A percentile compares a stretch with the other conserved stretches of the same genome.
These are phyloP conservation scores for Antarctomyces pellizariae DNA, from an alignment of 495 filamentous ascomycete genomes.

Conservation along the genomic window DNA sequence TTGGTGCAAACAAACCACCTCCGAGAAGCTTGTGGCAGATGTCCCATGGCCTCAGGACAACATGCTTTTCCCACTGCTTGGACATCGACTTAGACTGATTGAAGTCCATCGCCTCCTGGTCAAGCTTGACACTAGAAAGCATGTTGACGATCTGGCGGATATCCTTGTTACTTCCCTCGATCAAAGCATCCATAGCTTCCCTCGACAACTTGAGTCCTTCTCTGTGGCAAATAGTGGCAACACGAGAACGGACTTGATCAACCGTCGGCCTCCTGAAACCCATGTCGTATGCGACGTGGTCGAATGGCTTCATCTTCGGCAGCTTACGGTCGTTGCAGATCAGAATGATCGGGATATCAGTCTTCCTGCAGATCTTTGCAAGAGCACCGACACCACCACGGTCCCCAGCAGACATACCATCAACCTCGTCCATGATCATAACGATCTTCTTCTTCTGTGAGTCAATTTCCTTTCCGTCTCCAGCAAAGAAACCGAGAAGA, in stretches of 20 bases:
- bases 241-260: constrained; percentile 67
- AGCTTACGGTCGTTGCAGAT: constrained; percentile 89
- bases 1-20: constrained; percentile 59
- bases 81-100: constrained; percentile 77
- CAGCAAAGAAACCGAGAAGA: constrained; percentile 78
- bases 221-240: constrained; percentile 84
- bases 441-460: constrained; percentile 71
- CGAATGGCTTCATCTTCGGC: constrained; percentile 97
- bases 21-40: constrained; percentile 82
- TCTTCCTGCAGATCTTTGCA: constrained; percentile 83
- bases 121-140: constrained; percentile 80
- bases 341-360: constrained; percentile 80
- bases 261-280: constrained; percentile 74
- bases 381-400: constrained; percentile 88
- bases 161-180: constrained; percentile 84
- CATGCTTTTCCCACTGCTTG: constrained; percentile 94
- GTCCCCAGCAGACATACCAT: constrained; percentile 96
- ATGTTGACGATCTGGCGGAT: constrained; percentile 98
- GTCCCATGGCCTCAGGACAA: constrained; percentile 94
- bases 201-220: constrained; percentile 71
- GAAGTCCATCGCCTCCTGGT: constrained; percentile 53
- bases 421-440: constrained; percentile 96
- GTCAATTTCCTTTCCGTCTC: constrained; percentile 57
- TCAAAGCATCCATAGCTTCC: constrained; percentile 77
- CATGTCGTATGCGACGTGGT: constrained; percentile 58